Conservation (phyloP, 768 basidiomycete genomes). For the Trametes maxima region DNA sequence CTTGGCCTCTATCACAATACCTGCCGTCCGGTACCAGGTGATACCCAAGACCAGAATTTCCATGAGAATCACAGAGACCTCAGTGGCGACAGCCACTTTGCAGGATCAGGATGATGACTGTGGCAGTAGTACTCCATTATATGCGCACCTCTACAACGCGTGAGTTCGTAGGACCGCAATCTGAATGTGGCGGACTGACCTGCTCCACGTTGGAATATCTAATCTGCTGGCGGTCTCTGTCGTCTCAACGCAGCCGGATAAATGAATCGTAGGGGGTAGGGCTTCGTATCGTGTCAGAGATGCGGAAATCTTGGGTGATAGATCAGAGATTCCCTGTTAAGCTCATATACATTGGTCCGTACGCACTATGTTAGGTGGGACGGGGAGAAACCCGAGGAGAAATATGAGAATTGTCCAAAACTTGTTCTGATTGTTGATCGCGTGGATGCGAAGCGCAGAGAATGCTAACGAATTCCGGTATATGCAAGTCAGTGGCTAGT, state of each 20-base stretch:
- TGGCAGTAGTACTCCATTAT: too few relatives aligned
- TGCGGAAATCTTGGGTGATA: background rate
- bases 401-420: slow-evolving; percentile 6
- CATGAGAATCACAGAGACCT: background rate
- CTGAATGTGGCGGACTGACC: background rate
- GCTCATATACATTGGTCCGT: too few relatives aligned
- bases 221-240: background rate
- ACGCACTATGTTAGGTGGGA: slow-evolving; percentile 9
- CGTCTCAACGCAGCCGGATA: background rate
- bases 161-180: background rate
- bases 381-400: background rate
- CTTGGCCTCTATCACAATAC: background rate
- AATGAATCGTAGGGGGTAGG: background rate
- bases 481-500: background rate
- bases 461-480: background rate
- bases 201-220: background rate
- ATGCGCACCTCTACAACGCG: background rate
- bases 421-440: slow-evolving; percentile 12
- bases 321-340: too few relatives aligned
- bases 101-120: background rate
- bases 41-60: slow-evolving; percentile 6
- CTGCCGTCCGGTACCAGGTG: slow-evolving; percentile 17
- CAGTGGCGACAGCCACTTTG: background rate
- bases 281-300: background rate
- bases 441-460: slow-evolving; percentile 12